Base-by-base conservation (phyloP, 805 yeast species). In the Tetrapisispora arboricola region DNA sequence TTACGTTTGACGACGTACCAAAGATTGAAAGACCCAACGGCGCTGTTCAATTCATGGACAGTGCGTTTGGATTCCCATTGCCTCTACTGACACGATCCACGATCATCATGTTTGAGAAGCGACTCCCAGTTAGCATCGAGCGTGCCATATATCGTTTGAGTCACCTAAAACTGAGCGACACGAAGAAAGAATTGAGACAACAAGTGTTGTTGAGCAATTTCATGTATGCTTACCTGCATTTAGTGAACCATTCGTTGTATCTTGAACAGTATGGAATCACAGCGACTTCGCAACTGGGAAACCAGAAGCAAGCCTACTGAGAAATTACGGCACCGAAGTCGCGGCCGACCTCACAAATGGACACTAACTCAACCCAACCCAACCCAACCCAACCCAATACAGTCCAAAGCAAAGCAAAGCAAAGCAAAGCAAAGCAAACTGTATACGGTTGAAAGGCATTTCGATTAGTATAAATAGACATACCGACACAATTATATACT, bases 171-270 rank as follows among this genome's bases (percentile, higher is more conserved):
- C 70, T 92, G 48, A 95, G 97, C 20, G 94, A 92, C 61, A 90
- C 97, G 1, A 83, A 86, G 56, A 69, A 97, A 44, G 92, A 94
- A 22, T 65, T 92, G 46, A 72, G 87, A 29, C 96, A 92, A 59
- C 98, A 92, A 59, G 98, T 92, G 1, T 61, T 92, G 38, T 65
- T 92, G 48, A 85, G 96, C 44, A 92, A 92, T 60, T 92, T 92
- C 73, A 92, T 92, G 98, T 92, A 92, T 58, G 90, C 96, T 0
- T 92, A 92, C 62, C 72, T 92, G 68, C 90, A 92, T 57, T 68
- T 92, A 61, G 95, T 92, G 42, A 94, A 90, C 60, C 96, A 90
- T 58, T 88, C 90, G 13, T 67, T 83, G 49, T 85, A 80, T 60
- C 61, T 84, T 46, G 90, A 83, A 52, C 85, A 79, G 45, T 15